These are phyloP conservation scores for Discostella stelligeroides DNA, from an alignment of 108 stramenopile species.

Conservation along the genomic window DNA sequence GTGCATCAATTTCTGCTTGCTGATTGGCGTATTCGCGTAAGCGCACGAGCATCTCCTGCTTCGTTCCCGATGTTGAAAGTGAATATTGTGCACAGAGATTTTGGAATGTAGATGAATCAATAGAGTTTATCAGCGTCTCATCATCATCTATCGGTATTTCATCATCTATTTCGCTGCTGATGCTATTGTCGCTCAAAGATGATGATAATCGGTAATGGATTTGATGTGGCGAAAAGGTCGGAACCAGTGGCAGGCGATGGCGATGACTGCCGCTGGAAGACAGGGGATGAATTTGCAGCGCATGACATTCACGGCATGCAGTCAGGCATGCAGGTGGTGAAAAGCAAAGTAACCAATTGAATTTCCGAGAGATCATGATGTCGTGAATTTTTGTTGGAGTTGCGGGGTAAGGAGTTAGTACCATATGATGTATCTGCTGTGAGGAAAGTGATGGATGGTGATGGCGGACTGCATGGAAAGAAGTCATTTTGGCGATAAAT, in stretches of 20 bases:
- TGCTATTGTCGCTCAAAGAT: not conserved
- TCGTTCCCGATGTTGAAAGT: conserved; percentile 60
- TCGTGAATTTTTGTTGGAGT: too few species aligned
- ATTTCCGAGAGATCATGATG: not conserved
- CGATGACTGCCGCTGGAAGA: not conserved
- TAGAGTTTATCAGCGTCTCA: conserved; percentile 56
- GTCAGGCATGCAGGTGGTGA: not conserved
- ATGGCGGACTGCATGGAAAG: too few species aligned
- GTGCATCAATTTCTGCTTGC: conserved; percentile 57
- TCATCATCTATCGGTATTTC: conserved; percentile 33
- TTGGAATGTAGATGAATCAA: conserved; percentile 56
- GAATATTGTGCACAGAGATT: conserved; percentile 67
- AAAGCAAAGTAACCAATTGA: not conserved
- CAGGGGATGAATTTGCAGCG: not conserved
- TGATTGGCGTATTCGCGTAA: conserved; percentile 61
- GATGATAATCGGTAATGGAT: not conserved
- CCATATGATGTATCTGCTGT: too few species aligned
- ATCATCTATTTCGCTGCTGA: not conserved
- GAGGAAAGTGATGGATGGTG: too few species aligned
- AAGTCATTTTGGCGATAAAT: too few species aligned
- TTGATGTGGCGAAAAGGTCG: not conserved
- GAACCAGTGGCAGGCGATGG: not conserved
- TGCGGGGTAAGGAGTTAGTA: too few species aligned
- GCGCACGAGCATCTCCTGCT: conserved; percentile 60
- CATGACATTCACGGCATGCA: not conserved